These are phyloP conservation scores for Globisporangium apiculatum DNA, from an alignment of 352 stramenopile genomes.

Conservation along the genomic window DNA sequence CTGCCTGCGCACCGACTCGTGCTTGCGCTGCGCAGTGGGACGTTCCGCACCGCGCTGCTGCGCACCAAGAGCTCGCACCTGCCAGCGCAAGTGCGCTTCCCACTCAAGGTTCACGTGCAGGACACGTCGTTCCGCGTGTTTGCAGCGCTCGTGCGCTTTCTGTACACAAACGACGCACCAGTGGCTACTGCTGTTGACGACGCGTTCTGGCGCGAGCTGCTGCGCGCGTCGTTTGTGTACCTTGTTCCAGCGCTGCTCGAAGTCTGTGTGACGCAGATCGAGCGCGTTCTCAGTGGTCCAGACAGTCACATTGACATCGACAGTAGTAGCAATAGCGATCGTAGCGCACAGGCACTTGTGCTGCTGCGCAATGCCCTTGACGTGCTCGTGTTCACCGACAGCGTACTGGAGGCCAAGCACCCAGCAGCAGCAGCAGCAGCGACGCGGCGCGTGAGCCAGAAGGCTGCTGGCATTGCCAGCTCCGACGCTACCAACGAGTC, in stretches of 20 bases:
- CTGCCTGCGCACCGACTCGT: constrained; percentile 73
- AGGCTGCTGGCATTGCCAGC: not conserved
- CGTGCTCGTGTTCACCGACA: constrained; percentile 57
- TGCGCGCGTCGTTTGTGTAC: constrained; percentile 68
- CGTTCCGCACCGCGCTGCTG: constrained; percentile 57
- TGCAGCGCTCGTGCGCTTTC: constrained; percentile 52
- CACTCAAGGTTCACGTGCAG: constrained; percentile 74
- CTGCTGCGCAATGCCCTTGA: constrained; percentile 25
- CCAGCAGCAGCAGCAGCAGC: not conserved
- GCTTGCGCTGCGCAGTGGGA: constrained; percentile 63
- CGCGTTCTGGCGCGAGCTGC: constrained; percentile 58
- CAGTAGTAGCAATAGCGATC: not conserved
- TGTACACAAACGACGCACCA: constrained; percentile 65
- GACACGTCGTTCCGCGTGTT: constrained; percentile 76
- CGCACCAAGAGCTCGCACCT: constrained; percentile 65
- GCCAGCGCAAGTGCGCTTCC: constrained; percentile 61
- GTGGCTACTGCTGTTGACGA: constrained; percentile 8
- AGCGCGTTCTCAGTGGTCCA: constrained; percentile 12
- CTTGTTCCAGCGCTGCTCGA: constrained; percentile 56
- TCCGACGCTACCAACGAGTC: too few species aligned
- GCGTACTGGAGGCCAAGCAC: constrained; percentile 40
- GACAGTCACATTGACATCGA: not conserved
- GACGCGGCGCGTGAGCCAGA: constrained; percentile 10
- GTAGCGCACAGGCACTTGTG: constrained; percentile 3
- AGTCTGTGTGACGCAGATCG: constrained; percentile 51